Evolutionary conservation across 805 yeast genomes (phyloP), one percentile per base, ranked within the genome.

Genomic region (Pichia occidentalis): DNA sequence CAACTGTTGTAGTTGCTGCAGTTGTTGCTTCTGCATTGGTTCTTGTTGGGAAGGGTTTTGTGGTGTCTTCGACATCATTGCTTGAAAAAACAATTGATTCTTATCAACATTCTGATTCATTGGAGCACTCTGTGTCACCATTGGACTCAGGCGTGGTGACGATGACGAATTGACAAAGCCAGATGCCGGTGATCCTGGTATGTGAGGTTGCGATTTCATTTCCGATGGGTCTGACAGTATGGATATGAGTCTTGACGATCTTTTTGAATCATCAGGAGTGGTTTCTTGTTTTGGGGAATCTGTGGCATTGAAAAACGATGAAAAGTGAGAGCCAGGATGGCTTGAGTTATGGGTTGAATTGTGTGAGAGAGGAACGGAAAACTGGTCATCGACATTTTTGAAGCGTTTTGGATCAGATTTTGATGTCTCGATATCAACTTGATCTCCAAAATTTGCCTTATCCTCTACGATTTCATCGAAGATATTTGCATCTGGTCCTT

Each of bases 1-100:
- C 18, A 16, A 43, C 8, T 32, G 46, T 17, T 39, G 49, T 8
- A 43, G 46, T 30, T 42, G 54, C 24, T 41, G 46, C 24, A 44
- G 48, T n/a, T 23, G 41, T 14, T 37, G 47, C 4, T 12, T 20
- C 13, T n/a, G 17, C 9, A 23, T 9, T 20, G 21, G 11, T 9
- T 21, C 23, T 14, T 7, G 13, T 34, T 27, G 42, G 4, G 35
- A 29, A 9, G 32, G n/a, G 17, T 16, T 37, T 18, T 26, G 23
- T 13, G 14, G 20, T 5, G 57, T 51, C 42, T 67, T 69, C 28
- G 64, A 60, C 45, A 73, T 52, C 38, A 73, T 54, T 5, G 76
- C 65, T 57, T 67, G 61, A 48, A 73, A 69, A 43, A 73, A 73
- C 12, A 64, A 52, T 42, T 70, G 74, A 45, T 56, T 54, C 16